phyloP scores from a whole-genome alignment of 2,329 filamentous ascomycete genomes.

The Aspergillus carbonarius region DNA sequence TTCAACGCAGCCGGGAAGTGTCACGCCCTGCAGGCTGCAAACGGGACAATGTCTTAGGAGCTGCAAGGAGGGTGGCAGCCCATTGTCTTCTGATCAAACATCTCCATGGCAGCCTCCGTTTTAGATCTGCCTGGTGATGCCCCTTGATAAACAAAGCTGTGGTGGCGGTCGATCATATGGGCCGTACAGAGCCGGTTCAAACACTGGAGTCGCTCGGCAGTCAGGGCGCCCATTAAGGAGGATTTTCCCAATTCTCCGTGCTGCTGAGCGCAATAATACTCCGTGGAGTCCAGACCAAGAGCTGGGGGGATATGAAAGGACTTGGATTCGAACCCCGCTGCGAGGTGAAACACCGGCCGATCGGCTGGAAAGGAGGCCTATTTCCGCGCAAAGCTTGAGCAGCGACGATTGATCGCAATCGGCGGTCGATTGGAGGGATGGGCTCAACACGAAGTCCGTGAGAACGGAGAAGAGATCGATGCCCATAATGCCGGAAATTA shows the following conservation, averaged over 20 bases:
- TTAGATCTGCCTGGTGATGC: not conserved
- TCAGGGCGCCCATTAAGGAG: not conserved
- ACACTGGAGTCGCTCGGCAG: not conserved
- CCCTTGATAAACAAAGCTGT: not conserved
- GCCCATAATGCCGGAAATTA: conserved; percentile 3
- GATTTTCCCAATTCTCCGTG: not conserved
- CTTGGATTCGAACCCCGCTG: not conserved
- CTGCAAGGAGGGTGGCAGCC: not conserved
- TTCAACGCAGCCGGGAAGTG: not conserved
- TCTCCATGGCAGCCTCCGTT: conserved; percentile 2
- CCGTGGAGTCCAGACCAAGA: not conserved
- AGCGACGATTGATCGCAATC: not conserved
- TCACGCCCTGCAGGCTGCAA: not conserved
- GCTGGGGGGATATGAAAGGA: not conserved
- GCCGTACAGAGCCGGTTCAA: not conserved
- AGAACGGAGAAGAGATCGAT: not conserved
- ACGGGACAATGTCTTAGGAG: not conserved
- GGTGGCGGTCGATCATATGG: not conserved
- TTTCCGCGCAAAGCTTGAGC: conserved; percentile 5
- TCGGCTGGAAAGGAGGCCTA: not conserved
- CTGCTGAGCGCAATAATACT: not conserved
- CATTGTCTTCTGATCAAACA: not conserved
- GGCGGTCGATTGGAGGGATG: not conserved
- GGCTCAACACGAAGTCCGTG: not conserved
- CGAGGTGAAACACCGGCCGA: conserved; percentile 4